These are phyloP conservation scores for Geum urbanum DNA, from an alignment of 306 rosid species.

Conservation along the genomic window DNA sequence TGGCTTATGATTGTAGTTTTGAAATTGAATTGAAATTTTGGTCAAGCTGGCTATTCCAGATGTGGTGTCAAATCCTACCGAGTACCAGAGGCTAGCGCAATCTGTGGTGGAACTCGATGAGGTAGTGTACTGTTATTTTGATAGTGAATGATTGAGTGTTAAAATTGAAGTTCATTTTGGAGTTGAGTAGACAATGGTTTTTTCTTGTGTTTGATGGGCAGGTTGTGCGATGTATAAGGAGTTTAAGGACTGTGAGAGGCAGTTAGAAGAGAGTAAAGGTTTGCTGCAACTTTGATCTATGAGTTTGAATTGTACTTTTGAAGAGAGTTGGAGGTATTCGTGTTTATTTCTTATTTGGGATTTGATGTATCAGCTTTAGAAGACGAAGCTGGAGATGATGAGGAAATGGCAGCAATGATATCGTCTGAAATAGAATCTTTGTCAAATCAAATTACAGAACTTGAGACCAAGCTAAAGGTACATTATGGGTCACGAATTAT, in stretches of 20 bases:
- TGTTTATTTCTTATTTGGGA: conserved; percentile 8
- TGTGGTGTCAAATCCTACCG: conserved; percentile 68
- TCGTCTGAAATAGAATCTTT: conserved; percentile 60
- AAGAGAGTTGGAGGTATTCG: conserved; percentile 6
- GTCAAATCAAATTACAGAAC: conserved; percentile 57
- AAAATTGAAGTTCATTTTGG: background rate
- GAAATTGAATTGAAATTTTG: conserved; percentile 34
- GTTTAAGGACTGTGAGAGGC: conserved; percentile 79
- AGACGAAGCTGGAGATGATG: conserved; percentile 69
- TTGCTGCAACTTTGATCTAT: conserved; percentile 16
- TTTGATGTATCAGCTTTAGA: conserved; percentile 55
- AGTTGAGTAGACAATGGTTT: background rate
- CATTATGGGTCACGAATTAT: background rate
- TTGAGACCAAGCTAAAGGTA: conserved; percentile 70
- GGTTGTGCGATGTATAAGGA: conserved; percentile 72
- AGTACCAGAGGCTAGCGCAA: conserved; percentile 94
- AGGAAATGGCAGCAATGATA: conserved; percentile 92
- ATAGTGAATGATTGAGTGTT: background rate
- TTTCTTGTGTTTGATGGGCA: conserved; percentile 25
- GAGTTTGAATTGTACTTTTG: background rate
- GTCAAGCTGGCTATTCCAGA: conserved; percentile 94
- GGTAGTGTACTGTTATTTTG: conserved; percentile 38
- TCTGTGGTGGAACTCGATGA: conserved; percentile 81
- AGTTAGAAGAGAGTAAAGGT: conserved; percentile 86
- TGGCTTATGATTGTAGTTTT: background rate